Percentiles rank a stretch among this genome's conserved stretches.
Evolutionary conservation across 2,329 filamentous ascomycete genomes (phyloP).

Genomic region (Colletotrichum scovillei): DNA sequence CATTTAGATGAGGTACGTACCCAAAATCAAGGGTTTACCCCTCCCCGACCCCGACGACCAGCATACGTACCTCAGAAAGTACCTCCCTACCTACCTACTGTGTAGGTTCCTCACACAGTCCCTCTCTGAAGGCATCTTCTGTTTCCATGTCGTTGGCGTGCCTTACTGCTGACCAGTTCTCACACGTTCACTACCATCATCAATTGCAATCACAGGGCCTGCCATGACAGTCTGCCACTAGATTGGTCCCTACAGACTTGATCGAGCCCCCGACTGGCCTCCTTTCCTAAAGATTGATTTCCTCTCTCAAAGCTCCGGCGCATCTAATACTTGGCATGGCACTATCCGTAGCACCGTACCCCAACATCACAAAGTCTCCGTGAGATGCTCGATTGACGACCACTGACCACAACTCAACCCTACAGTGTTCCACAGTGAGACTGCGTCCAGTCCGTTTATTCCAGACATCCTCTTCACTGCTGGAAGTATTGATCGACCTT

Average conservation of each 20-base stretch:
- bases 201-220: neutral
- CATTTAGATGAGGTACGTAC: constrained; percentile 24
- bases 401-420: neutral
- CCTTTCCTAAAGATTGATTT: no score
- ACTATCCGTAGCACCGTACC: neutral
- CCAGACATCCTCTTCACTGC: neutral
- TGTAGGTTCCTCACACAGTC: no score
- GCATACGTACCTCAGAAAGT: neutral
- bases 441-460: neutral
- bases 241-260: constrained; percentile 13
- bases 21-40: neutral
- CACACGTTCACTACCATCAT: neutral
- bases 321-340: constrained; percentile 6
- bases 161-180: no score
- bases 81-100: neutral
- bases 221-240: neutral
- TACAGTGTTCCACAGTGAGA: neutral
- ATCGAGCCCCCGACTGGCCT: neutral
- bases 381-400: constrained; percentile 24
- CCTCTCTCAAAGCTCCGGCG: neutral
- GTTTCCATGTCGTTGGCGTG: neutral
- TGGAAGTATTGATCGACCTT: neutral
- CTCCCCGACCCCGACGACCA: no score
- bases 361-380: constrained; percentile 16
- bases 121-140: neutral